Evolutionary conservation across 441 rosid species (phyloP).

Genomic region (Adansonia gregorii): DNA sequence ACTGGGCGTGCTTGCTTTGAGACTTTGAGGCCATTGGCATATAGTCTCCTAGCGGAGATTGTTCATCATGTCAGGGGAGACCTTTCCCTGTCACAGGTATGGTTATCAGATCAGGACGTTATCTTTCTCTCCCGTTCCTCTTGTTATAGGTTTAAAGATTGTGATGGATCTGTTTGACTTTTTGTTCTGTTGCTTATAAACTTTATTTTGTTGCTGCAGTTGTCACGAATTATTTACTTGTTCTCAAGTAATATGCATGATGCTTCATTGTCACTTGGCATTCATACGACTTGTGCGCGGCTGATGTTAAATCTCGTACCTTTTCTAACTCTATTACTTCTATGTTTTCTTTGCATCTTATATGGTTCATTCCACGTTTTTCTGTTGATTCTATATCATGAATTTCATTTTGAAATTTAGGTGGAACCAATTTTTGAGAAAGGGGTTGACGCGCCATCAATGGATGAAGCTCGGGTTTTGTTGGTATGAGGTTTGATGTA

Average conservation of each 20-base stretch:
- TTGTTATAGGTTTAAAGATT: constrained; percentile 22
- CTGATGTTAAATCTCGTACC: constrained; percentile 95
- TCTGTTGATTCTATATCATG: constrained; percentile 19
- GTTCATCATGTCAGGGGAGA: constrained; percentile 97
- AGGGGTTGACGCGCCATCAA: constrained; percentile 86
- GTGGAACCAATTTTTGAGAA: constrained; percentile 99
- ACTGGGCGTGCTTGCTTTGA: constrained; percentile 97
- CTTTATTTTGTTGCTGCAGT: constrained; percentile 55
- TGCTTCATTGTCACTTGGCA: constrained; percentile 87
- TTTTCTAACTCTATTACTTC: constrained; percentile 20
- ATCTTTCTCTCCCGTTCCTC: constrained; percentile 14
- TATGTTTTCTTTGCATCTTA: constrained; percentile 22
- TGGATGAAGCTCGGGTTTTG: constrained; percentile 92
- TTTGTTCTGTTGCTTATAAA: constrained; percentile 19
- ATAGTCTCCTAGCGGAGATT: constrained; percentile 96
- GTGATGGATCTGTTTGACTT: background rate
- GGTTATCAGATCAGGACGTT: constrained; percentile 26
- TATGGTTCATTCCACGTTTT: constrained; percentile 23
- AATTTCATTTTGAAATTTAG: constrained; percentile 46
- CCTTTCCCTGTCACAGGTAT: constrained; percentile 87
- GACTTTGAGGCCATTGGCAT: constrained; percentile 97
- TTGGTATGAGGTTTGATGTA: constrained; percentile 55
- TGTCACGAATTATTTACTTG: constrained; percentile 91
- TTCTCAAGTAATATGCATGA: constrained; percentile 99
- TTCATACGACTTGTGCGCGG: constrained; percentile 96